These are phyloP conservation scores for Medicago arabica DNA, from an alignment of 306 rosid species.

Conservation along the genomic window DNA sequence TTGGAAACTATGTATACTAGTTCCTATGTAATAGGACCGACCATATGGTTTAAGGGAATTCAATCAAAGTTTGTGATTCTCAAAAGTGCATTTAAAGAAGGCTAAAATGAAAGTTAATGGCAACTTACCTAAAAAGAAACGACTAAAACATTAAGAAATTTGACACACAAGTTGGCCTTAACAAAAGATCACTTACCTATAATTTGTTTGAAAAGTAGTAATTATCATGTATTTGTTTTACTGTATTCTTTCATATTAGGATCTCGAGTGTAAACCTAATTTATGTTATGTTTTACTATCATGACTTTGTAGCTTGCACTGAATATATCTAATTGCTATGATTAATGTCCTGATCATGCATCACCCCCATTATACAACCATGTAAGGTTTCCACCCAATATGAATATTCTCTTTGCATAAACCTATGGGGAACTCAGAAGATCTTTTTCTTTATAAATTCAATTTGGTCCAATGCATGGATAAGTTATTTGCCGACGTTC, in stretches of 20 bases:
- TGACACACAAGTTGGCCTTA: constrained; percentile 16
- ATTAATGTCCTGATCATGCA: constrained; percentile 6
- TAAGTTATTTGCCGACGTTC: background rate
- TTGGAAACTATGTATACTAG: constrained; percentile 10
- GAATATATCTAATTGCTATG: constrained; percentile 18
- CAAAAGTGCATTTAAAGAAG: constrained; percentile 17
- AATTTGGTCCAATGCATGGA: background rate
- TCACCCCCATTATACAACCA: constrained; percentile 8
- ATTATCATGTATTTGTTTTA: background rate
- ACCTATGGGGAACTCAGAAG: background rate
- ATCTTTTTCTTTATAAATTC: constrained; percentile 4
- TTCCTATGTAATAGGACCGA: background rate
- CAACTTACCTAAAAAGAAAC: constrained; percentile 17
- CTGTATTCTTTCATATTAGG: background rate
- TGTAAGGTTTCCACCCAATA: constrained; percentile 14
- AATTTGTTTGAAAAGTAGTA: background rate
- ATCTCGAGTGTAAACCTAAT: background rate
- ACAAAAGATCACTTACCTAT: constrained; percentile 1
- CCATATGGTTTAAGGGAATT: constrained; percentile 15
- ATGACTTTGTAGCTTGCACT: background rate
- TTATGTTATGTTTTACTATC: background rate
- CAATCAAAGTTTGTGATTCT: constrained; percentile 4
- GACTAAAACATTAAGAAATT: constrained; percentile 16
- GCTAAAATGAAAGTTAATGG: background rate
- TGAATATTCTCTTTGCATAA: constrained; percentile 2